phyloP scores from a whole-genome alignment of 108 stramenopile genomes.

The Fragilaria radians region DNA sequence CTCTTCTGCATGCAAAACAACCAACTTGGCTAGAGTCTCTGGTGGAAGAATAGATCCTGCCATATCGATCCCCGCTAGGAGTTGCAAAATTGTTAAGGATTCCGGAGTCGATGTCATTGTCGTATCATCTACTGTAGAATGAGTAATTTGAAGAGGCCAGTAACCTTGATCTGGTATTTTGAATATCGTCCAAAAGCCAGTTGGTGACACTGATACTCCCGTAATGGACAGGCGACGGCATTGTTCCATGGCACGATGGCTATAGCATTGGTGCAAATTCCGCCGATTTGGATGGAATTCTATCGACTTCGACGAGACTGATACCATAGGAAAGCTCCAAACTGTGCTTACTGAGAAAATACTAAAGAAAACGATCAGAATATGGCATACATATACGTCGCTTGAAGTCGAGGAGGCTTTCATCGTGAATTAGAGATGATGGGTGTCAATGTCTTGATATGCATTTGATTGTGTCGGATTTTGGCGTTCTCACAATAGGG shows the following conservation, averaged over 20 bases:
- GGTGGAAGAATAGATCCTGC: conserved; percentile 66
- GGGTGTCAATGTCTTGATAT: too few species aligned
- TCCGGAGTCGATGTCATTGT: conserved; percentile 47
- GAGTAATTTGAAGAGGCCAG: conserved; percentile 30
- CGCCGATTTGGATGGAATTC: too few species aligned
- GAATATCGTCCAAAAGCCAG: conserved; percentile 5
- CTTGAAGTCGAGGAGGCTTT: too few species aligned
- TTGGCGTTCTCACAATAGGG: too few species aligned
- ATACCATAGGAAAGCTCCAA: too few species aligned
- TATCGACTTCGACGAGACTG: too few species aligned
- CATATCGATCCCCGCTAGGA: conserved; percentile 68
- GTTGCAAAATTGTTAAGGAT: conserved; percentile 58
- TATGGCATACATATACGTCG: too few species aligned
- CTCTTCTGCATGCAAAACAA: conserved; percentile 14
- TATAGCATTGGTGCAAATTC: neutral
- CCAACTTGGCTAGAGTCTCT: conserved; percentile 30
- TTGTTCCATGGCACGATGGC: neutral
- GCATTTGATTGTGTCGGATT: too few species aligned
- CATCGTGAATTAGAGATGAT: too few species aligned
- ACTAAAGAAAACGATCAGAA: too few species aligned
- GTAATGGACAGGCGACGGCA: conserved; percentile 3
- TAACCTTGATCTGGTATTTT: neutral
- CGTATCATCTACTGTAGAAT: conserved; percentile 19
- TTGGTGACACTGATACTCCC: conserved; percentile 7
- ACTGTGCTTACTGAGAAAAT: too few species aligned